Evolutionary conservation across 1,284 basidiomycete species (phyloP).

Genomic region (Coniophora puteana): DNA sequence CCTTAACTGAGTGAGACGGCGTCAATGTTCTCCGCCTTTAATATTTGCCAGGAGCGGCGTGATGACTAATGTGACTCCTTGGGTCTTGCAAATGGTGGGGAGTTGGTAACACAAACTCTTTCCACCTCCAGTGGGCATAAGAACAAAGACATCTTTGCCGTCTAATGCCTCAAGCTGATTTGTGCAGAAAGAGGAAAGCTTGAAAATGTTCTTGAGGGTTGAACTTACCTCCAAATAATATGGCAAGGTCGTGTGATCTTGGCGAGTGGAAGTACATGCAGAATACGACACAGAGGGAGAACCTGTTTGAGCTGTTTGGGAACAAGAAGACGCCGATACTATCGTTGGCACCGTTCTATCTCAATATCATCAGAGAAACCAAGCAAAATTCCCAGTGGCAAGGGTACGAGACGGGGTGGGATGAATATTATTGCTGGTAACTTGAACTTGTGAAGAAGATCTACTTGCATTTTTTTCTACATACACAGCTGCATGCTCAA

Average conservation of each 20-base stretch:
- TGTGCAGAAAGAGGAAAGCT: slow-evolving; percentile 65
- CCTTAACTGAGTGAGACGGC: slow-evolving; percentile 46
- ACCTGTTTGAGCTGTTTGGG: too few species aligned
- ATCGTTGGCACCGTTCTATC: too few species aligned
- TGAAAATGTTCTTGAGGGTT: slow-evolving; percentile 66
- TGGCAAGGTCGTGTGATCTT: slow-evolving; percentile 30
- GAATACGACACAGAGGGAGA: too few species aligned
- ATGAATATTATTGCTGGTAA: too few species aligned
- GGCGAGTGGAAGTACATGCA: slow-evolving; percentile 13
- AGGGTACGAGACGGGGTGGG: too few species aligned
- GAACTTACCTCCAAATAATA: slow-evolving; percentile 59
- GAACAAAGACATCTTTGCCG: slow-evolving; percentile 87
- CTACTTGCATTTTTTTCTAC: too few species aligned
- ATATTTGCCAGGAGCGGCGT: slow-evolving; percentile 88
- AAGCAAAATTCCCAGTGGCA: too few species aligned
- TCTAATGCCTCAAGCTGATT: slow-evolving; percentile 86
- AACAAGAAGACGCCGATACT: too few species aligned
- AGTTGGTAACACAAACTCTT: slow-evolving; percentile 88
- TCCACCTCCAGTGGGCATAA: slow-evolving; percentile 97
- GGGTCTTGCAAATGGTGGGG: slow-evolving; percentile 81
- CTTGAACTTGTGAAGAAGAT: too few species aligned
- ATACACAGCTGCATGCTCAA: too few species aligned
- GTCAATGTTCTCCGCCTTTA: slow-evolving; percentile 64
- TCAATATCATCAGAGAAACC: too few species aligned
- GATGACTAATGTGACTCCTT: slow-evolving; percentile 88